These are phyloP conservation scores for Sequoiadendron giganteum DNA, from an alignment of 75 land plant species.

Conservation along the genomic window DNA sequence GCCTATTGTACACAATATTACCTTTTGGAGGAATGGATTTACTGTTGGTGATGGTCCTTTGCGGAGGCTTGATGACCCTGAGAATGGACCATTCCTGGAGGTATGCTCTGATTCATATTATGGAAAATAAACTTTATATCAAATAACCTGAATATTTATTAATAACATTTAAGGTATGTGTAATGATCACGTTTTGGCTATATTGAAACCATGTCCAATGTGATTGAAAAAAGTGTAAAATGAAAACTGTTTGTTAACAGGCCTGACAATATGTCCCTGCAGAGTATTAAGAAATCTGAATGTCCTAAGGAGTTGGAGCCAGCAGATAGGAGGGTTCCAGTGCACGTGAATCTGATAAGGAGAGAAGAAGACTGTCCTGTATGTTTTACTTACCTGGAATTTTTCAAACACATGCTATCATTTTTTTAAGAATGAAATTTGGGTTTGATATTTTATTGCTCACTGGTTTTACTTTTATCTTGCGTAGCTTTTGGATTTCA, in stretches of 20 bases:
- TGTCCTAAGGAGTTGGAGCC: slow-evolving; percentile 91
- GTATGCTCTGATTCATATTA: slow-evolving; percentile 28
- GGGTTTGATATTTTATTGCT: neutral
- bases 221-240: neutral
- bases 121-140: neutral
- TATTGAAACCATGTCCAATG: neutral
- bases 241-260: neutral
- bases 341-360: slow-evolving; percentile 69
- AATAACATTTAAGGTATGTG: neutral
- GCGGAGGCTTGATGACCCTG: slow-evolving; percentile 86
- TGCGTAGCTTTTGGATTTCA: neutral
- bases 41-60: slow-evolving; percentile 91
- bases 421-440: neutral
- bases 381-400: slow-evolving; percentile 10
- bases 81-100: slow-evolving; percentile 74
- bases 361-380: slow-evolving; percentile 77
- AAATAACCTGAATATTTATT: neutral
- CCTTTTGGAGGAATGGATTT: slow-evolving; percentile 93
- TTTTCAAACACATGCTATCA: neutral
- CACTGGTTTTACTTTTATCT: neutral
- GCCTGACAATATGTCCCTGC: slow-evolving; percentile 15
- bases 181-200: neutral
- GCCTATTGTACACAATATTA: slow-evolving; percentile 61
- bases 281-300: slow-evolving; percentile 81
- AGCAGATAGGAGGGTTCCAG: slow-evolving; percentile 53